Base-by-base conservation (phyloP, 106 monocot genomes). In the Allium sativum region DNA sequence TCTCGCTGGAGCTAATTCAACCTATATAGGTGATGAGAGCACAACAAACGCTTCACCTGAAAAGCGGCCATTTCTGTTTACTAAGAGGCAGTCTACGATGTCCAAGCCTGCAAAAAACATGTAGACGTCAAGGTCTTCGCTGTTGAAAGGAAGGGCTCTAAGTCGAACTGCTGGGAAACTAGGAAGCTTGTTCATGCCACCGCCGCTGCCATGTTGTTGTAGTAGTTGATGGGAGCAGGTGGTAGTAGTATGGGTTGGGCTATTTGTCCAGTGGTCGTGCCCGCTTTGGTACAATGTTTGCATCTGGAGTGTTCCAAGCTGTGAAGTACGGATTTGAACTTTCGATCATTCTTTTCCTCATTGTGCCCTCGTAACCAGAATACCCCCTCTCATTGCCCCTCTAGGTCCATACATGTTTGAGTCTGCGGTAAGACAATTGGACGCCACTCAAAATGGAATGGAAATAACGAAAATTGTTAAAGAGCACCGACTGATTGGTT, bases 291-390 rank as follows among this genome's bases (percentile, higher is more conserved):
- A 64, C 63, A 17, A 43, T 65, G 45, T 41, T 48, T 10, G 31
- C 62, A 12, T 73, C 65, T 18, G 20, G 10, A 48, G 48, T 62
- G 62, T 47, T 43, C 64, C 64, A 78, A 67, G 84, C 89, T 93
- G 85, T 80, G 89, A 93, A 89, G 89, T 93, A 93, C 70, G 89
- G 93, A 93, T 89, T 85, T 61, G 93, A 89, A 31, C 4, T 3
- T 73, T 93, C 85, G 74, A 78, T 93, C 89, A 88, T 82, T 80
- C 85, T 72, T 72, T 79, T 80, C 75, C 93, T 88, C 85, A 85
- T 93, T 82, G 93, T 71, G 60, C 85, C 82, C 73, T 83, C 85
- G 80, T 89, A 88, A 77, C 89, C 93, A 65, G 84, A 81, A 20
- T 81, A 79, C 73, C 72, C 73, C 93, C 81, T 84, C 84, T 82